Evolutionary conservation across 2,329 filamentous ascomycete genomes (phyloP), one percentile per base, ranked within the genome.

Genomic region (Paramyrothecium sp.): DNA sequence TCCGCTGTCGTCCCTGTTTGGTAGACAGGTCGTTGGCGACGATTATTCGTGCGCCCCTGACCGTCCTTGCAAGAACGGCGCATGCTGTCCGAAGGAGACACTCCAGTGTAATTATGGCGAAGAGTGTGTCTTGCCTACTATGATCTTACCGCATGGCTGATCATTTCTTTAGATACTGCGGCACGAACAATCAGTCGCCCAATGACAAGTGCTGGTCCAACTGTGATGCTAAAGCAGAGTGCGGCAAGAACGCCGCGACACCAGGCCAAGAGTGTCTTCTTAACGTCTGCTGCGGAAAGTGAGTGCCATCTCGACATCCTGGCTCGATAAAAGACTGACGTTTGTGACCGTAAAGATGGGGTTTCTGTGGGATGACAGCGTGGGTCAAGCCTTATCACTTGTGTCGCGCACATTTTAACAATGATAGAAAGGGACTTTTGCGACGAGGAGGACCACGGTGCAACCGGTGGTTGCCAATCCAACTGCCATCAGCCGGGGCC

Each of bases 351-450:
- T 11, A n/a, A 11, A 41, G 34, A 41, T 41, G 34, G 56, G 70
- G 73, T 23, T 75, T 74, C 59, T 74, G 72, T 54, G 67, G 67
- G 13, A 64, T 51, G n/a, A 62, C 61, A 17, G 26, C 49, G 19
- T 41, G 11, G n/a, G 34, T 41, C 11, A 41, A 11, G 11, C n/a
- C 34, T 41, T 41, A n/a, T n/a, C 34, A 41, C 11, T 41, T n/a
- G 11, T n/a, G n/a, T 41, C 34, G 11, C 34, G 11, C 34, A 41
- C 34, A 11, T 11, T 41, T n/a, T 41, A n/a, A 41, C 34, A 41
- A 41, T n/a, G 34, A 26, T 22, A 51, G 51, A 20, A 51, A 56
- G 30, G 2, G 53, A 56, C 19, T 61, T 57, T n/a, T 61, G 58
- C 13, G 30, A 48, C 1, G 21, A 38, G 10, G 22, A 8, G 11